Conservation (phyloP, 768 basidiomycete species). For the Kwoniella shandongensis region DNA sequence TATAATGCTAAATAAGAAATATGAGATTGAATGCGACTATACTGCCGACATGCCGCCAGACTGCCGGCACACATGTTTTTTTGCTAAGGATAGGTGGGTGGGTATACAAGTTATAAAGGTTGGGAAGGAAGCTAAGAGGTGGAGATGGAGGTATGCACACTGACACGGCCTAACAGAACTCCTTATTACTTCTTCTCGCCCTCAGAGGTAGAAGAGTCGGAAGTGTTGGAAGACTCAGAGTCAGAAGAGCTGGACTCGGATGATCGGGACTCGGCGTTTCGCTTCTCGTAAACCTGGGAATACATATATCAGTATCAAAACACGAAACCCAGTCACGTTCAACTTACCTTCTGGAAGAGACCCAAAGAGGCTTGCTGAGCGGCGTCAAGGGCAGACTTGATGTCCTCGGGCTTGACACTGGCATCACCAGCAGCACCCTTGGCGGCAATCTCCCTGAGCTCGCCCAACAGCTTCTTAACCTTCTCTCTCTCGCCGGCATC, state of each 20-base stretch:
- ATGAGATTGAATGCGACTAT: too few relatives aligned
- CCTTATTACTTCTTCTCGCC: conserved; percentile 44
- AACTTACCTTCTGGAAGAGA: conserved; percentile 87
- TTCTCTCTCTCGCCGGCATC: conserved; percentile 91
- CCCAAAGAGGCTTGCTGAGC: conserved; percentile 92
- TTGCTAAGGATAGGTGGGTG: too few relatives aligned
- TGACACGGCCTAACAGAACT: too few relatives aligned
- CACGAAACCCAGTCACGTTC: conserved; percentile 12
- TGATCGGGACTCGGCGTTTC: conserved; percentile 66
- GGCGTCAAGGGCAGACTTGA: conserved; percentile 89
- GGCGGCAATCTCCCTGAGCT: conserved; percentile 81
- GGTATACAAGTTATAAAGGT: too few relatives aligned
- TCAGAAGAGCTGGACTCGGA: conserved; percentile 25
- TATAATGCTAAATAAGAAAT: too few relatives aligned
- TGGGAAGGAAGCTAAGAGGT: too few relatives aligned
- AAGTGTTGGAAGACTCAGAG: conserved; percentile 23
- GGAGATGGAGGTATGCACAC: too few relatives aligned
- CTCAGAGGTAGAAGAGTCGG: conserved; percentile 23
- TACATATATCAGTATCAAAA: neutral
- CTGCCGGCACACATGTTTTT: too few relatives aligned
- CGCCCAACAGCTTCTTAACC: conserved; percentile 78
- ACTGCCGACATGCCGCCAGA: too few relatives aligned
- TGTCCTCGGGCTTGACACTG: conserved; percentile 74
- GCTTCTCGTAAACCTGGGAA: conserved; percentile 78
- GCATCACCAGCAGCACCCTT: conserved; percentile 88